These are phyloP conservation scores for Pistacia vera DNA, from an alignment of 345 rosid genomes.

Conservation along the genomic window DNA sequence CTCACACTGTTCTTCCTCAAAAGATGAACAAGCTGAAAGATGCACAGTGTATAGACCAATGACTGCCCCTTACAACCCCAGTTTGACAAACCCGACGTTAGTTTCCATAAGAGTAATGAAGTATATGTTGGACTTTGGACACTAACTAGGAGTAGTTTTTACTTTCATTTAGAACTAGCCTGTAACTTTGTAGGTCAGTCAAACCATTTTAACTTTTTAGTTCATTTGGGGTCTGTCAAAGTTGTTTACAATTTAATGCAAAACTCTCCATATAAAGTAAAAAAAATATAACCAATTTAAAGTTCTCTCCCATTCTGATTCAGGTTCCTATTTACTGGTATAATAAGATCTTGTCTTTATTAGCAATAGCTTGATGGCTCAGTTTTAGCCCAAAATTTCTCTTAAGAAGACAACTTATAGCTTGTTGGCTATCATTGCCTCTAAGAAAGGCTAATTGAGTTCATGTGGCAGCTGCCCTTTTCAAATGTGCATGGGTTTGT, in stretches of 20 bases:
- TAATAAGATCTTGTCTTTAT: too few species aligned
- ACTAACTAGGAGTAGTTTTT: neutral
- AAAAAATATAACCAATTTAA: constrained; percentile 3
- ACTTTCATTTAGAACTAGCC: neutral
- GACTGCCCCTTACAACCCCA: constrained; percentile 22
- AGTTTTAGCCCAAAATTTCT: too few species aligned
- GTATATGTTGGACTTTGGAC: constrained; percentile 7
- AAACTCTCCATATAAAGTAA: neutral
- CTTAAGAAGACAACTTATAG: too few species aligned
- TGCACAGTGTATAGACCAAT: constrained; percentile 14
- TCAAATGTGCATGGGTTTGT: too few species aligned
- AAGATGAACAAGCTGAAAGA: constrained; percentile 1
- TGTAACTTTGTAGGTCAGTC: neutral
- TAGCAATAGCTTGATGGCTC: too few species aligned
- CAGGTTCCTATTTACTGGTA: too few species aligned
- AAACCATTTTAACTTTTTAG: neutral
- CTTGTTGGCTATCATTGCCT: too few species aligned
- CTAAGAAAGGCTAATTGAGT: neutral
- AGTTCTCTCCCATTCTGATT: neutral
- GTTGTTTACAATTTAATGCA: neutral
- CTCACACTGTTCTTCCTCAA: constrained; percentile 12
- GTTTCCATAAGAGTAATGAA: neutral
- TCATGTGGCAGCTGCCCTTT: neutral
- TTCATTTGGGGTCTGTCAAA: neutral
- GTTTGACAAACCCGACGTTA: constrained; percentile 14